phyloP scores from a whole-genome alignment of 2,329 filamentous ascomycete genomes.

The Fusarium luffae region DNA sequence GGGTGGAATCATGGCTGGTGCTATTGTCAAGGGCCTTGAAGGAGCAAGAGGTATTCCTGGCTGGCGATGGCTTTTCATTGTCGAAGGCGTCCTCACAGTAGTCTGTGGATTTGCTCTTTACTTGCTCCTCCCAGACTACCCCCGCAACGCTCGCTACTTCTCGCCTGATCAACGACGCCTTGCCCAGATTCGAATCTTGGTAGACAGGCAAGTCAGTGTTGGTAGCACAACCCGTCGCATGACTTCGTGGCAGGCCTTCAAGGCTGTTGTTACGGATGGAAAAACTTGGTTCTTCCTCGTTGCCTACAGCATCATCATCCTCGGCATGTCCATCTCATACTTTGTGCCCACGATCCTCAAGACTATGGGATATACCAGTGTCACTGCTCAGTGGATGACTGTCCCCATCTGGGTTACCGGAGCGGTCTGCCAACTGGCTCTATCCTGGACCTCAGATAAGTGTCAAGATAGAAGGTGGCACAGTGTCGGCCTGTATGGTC shows the following conservation, averaged over 20 bases:
- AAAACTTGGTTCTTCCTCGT: slow-evolving; percentile 59
- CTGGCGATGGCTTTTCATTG: slow-evolving; percentile 30
- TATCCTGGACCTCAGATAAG: slow-evolving; percentile 20
- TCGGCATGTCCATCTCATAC: slow-evolving; percentile 62
- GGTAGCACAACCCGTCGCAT: neutral
- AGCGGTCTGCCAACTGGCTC: neutral
- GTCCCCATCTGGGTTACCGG: slow-evolving; percentile 15
- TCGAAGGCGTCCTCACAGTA: slow-evolving; percentile 21
- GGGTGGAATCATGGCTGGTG: slow-evolving; percentile 30
- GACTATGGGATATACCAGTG: slow-evolving; percentile 57
- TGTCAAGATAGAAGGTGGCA: slow-evolving; percentile 4
- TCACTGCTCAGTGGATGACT: slow-evolving; percentile 49
- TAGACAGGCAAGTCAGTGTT: slow-evolving; percentile 8
- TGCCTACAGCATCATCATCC: slow-evolving; percentile 54
- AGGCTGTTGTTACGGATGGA: slow-evolving; percentile 10
- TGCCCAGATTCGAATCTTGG: slow-evolving; percentile 14
- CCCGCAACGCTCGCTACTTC: slow-evolving; percentile 11
- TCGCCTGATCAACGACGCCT: slow-evolving; percentile 9
- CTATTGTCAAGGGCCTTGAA: slow-evolving; percentile 24
- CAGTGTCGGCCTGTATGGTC: neutral
- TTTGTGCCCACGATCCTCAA: slow-evolving; percentile 63
- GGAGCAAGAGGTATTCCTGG: slow-evolving; percentile 20
- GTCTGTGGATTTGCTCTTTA: slow-evolving; percentile 11
- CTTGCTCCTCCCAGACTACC: slow-evolving; percentile 27
- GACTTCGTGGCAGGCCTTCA: slow-evolving; percentile 19